phyloP scores from a whole-genome alignment of 257 asterid species.

The Mentha longifolia region DNA sequence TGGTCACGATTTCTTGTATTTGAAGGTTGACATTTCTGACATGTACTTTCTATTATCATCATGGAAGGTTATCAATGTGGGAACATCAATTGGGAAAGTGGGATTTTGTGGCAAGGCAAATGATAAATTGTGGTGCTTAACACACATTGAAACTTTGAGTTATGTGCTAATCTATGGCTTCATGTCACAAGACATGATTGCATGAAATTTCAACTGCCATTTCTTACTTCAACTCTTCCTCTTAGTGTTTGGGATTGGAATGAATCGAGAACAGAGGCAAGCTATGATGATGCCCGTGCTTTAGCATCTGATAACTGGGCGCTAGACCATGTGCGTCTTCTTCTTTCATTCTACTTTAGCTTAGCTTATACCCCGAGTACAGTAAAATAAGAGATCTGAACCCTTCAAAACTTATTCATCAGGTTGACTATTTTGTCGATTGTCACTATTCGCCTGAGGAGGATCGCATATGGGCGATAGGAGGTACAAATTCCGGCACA shows the following conservation, averaged over 20 bases:
- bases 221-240: conserved; percentile 21
- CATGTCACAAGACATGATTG: conserved; percentile 3
- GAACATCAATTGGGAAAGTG: conserved; percentile 87
- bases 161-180: conserved; percentile 31
- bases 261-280: conserved; percentile 55
- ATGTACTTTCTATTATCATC: conserved; percentile 6
- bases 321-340: conserved; percentile 52
- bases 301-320: conserved; percentile 87
- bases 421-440: conserved; percentile 90
- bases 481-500: conserved; percentile 77
- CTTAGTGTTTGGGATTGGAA: conserved; percentile 93
- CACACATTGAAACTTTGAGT: conserved; percentile 94
- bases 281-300: conserved; percentile 77
- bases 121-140: conserved; percentile 85
- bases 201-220: neutral
- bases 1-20: neutral
- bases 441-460: conserved; percentile 84
- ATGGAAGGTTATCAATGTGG: conserved; percentile 78
- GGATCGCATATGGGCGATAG: conserved; percentile 73
- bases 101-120: conserved; percentile 74
- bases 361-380: no score
- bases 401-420: no score
- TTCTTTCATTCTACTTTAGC: neutral
- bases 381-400: no score
- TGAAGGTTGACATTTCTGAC: conserved; percentile 16